Evolutionary conservation across 2,329 filamentous ascomycete species (phyloP), one percentile per base, ranked within the genome.

Genomic region (Claviceps sp.): DNA sequence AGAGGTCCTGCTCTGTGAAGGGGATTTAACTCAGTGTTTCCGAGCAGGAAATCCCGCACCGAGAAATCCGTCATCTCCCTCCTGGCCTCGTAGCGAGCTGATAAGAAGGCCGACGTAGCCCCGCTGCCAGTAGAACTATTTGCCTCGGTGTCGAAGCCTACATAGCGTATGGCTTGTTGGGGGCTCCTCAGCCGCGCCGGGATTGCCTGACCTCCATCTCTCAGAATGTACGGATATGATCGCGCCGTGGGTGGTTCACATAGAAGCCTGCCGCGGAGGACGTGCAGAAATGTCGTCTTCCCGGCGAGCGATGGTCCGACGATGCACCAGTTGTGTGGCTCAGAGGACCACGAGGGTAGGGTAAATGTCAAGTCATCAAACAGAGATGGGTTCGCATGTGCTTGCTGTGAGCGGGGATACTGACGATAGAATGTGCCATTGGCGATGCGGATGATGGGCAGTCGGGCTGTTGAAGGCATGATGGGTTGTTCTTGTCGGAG

Each of bases 41-140:
- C 89, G 14, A 81, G 76, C 18, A 98, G 69, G 63, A 89, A 97
- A 67, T 95, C 83, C 49, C 77, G 70, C 2, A 97, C 75, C 0
- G 85, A 87, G 67, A 91, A 95, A 66, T 97, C 93, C 1, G 87
- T 94, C 51, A 82, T 83, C 68, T 96, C 91, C 36, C 88, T 77
- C 40, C 85, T 74, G 54, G 86, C 90, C 72, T 98, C 93, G 65
- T 97, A 98, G 41, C 93, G 77, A 16, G 89, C 89, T 54, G 87
- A 89, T 18, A 97, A 71, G 64, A 96, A 96, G 4, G 89, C 84
- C 20, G 86, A 85, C n/a, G 80, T 74, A 0, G 77, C 75, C 5
- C 74, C 73, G n/a, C 71, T 71, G 2, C 77, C 75, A 0, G 63
- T 61, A 14, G 78, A 69, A 48, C 74, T 69, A 5, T 76, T 75